Base-by-base conservation (phyloP, 2,329 filamentous ascomycete genomes). In the Alternaria hordeiaustralica region DNA sequence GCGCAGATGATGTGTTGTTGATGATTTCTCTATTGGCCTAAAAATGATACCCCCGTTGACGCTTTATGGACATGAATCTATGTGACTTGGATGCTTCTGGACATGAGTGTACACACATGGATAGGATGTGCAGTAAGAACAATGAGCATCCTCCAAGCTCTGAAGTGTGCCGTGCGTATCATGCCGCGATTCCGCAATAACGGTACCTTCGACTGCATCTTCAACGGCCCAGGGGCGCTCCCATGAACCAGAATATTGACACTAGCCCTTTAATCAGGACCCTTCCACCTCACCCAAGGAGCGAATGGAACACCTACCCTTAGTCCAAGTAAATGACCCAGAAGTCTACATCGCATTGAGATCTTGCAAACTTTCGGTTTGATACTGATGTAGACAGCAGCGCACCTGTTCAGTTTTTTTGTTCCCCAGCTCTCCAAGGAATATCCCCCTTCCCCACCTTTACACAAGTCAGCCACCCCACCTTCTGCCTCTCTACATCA, bases 391-490 rank as follows among this genome's bases (percentile, higher is more conserved):
- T 36, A 36, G 33, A 41, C 33, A 41, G 33, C 33, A 41, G 15
- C 2, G 15, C 8, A 41, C 15, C 8, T n/a, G 15, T n/a, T 41
- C 33, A 41, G 33, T 36, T 13, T n/a, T 10, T 13, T 26, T 26
- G 25, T 7, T 21, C 49, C 6, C 26, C 23, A 25, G 21, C 33
- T 11, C n/a, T 26, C 80, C 79, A 81, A 21, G 73, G 75, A 11
- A 77, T 60, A 56, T 80, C 76, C 25, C 58, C 63, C n/a, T 33
- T 25, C 21, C 46, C 41, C 2, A 80, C 66, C 54, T 77, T 71
- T 7, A 69, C 64, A 60, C 78, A 82, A 21, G 75, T 81, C 59
- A 81, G 58, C 65, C 78, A 82, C 5, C 67, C 64, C n/a, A 81
- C 68, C 13, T 55, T 60, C 13, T 70, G 58, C 47, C 45, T 46